These are phyloP conservation scores for Colletotrichum cereale DNA, from an alignment of 2,329 filamentous ascomycete genomes.

Conservation along the genomic window DNA sequence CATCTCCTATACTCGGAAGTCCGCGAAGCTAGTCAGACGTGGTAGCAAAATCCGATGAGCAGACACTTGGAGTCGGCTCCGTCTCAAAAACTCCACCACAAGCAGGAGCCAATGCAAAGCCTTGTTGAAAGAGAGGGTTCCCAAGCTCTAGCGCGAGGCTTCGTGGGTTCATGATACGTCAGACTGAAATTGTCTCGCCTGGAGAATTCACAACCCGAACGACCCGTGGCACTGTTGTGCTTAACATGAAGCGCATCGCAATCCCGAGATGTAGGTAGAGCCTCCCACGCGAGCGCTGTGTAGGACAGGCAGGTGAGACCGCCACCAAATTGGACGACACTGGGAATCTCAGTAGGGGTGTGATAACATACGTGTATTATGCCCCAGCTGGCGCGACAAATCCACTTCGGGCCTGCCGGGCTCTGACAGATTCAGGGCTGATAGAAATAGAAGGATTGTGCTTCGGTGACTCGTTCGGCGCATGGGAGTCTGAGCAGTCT, in stretches of 20 bases:
- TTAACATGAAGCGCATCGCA: background rate
- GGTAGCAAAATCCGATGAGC: background rate
- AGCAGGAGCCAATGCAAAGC: background rate
- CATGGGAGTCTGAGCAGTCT: background rate
- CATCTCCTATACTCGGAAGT: background rate
- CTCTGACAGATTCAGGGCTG: constrained; percentile 2
- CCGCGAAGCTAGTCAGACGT: background rate
- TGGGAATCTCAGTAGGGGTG: background rate
- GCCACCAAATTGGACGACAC: constrained; percentile 12
- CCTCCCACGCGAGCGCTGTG: background rate
- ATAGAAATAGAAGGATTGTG: background rate
- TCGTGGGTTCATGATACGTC: background rate
- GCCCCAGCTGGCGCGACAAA: background rate
- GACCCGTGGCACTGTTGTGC: background rate
- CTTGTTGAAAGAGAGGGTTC: background rate
- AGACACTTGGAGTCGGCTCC: background rate
- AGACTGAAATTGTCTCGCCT: background rate
- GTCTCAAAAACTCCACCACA: background rate
- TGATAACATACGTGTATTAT: background rate
- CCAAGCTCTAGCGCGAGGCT: background rate
- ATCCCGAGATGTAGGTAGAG: background rate
- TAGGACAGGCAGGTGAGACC: constrained; percentile 3
- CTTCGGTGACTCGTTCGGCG: background rate
- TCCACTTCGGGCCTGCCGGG: background rate
- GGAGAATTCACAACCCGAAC: background rate